Evolutionary conservation across 2,329 filamentous ascomycete genomes (phyloP), one percentile per base, ranked within the genome.

Genomic region (Pseudocercospora fijiensis): DNA sequence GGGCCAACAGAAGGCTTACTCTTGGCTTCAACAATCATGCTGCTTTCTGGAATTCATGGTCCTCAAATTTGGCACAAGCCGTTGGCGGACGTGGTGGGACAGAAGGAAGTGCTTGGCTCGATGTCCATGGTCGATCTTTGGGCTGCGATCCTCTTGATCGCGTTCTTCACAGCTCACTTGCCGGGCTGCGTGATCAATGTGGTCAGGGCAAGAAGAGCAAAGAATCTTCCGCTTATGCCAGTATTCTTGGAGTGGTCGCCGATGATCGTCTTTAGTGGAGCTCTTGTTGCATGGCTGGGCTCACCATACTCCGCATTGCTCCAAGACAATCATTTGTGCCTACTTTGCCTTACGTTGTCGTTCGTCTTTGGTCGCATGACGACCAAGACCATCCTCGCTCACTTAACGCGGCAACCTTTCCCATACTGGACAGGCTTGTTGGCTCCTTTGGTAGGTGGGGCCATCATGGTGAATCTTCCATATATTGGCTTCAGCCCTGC

Each of bases 311-410:
- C 93, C 64, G 88, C 86, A 10, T 80, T 99, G 41, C 85, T 96
- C 74, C 79, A 81, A 37, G 88, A 96, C 65, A 97, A 98, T 79
- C 90, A 95, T 74, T 85, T 99, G 1, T 88, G 96, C 10, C 85
- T 98, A 53, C 96, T 96, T 78, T 97, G 93, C 81, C 79, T 96
- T 65, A 96, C 91, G 64, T 90, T 98, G 83, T 90, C 91, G n/a
- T 93, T 98, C 72, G 95, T 97, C 64, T 98, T 99, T 77, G 95
- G 95, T 37, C 90, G 95, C 70, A 92, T 99, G 89, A 98, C 95
- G 0, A 99, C 95, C 43, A 99, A 98, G 82, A 98, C 98, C 78
- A 99, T 99, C 75, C 87, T 99, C 18, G 94, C 95, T 2, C 95
- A 99, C 78, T 83, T 99, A 58, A 95, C 95, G 1, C 87, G 87